Conservation (phyloP, 2,329 filamentous ascomycete species). For the Colletotrichum acutatum region DNA sequence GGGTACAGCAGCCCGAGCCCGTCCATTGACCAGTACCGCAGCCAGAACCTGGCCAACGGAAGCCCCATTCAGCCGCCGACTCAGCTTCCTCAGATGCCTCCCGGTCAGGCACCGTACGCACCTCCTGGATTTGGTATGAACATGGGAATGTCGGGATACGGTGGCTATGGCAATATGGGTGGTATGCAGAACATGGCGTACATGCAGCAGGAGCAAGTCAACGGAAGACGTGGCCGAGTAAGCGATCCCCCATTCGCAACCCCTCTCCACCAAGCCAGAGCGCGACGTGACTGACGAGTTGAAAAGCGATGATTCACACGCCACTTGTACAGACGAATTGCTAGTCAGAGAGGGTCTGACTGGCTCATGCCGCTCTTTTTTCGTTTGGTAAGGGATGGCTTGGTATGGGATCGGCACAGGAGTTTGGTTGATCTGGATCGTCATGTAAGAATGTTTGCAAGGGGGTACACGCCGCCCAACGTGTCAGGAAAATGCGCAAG, state of each 20-base stretch:
- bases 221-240: constrained; percentile 69
- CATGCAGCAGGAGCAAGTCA: constrained; percentile 67
- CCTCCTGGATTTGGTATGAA: constrained; percentile 61
- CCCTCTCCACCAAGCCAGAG: constrained; percentile 2
- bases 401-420: constrained; percentile 35
- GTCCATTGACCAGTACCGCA: constrained; percentile 66
- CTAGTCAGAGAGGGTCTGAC: constrained; percentile 32
- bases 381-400: constrained; percentile 30
- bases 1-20: constrained; percentile 61
- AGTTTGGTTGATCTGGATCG: constrained; percentile 35
- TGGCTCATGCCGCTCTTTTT: constrained; percentile 34
- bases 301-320: constrained; percentile 27
- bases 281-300: constrained; percentile 23
- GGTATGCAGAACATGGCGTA: constrained; percentile 63
- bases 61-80: constrained; percentile 61
- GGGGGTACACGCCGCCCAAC: constrained; percentile 32
- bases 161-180: constrained; percentile 57
- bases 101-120: constrained; percentile 56
- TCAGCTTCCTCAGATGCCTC: constrained; percentile 54
- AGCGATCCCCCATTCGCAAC: constrained; percentile 49
- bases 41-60: constrained; percentile 61
- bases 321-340: constrained; percentile 18
- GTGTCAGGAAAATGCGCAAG: constrained; percentile 36
- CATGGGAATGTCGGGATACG: constrained; percentile 58
- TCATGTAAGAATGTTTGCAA: constrained; percentile 37